Evolutionary conservation across 768 basidiomycete species (phyloP), one percentile per base, ranked within the genome.

Genomic region (Leucocoprinus leucothites): DNA sequence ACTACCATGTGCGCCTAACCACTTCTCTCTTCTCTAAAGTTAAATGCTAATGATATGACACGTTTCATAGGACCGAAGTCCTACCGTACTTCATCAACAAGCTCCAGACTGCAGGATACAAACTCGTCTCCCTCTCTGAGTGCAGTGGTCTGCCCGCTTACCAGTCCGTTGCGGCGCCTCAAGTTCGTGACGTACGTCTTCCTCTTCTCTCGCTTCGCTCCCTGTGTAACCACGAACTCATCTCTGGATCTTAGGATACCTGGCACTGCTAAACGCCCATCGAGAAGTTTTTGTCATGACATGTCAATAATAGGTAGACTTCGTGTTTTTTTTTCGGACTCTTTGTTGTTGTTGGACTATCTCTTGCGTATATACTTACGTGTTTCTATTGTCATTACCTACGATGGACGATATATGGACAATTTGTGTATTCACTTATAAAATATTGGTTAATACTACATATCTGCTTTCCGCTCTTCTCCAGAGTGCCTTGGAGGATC

Each of bases 111-210:
- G 74, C 74, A 1, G 77, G 75, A 2, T 78, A 79, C 65, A 64
- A 57, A 16, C 63, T 80, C 13, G 78, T 78, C 14, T 74, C 71
- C 3, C 54, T 79, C 4, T 71, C 77, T 0, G 74, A 77, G 34
- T 80, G 77, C 52, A 65, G 74, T 9, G 76, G 73, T 1, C 58
- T 60, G 52, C 58, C 65, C 16, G 65, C 76, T 0, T 79, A 79
- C 53, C 69, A 70, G 48, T 64, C 61, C 19, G 67, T 73, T 14
- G 66, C 58, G 4, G 57, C 65, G 16, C 71, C 75, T 0, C 51
- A 55, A 11, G 51, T 56, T 6, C 63, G 57, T 34, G 70, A 71
- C 57, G 74, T 75, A 60, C 51, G 74, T 66, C 13, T 4, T 4
- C 18, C 18, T 31, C 24, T 2, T 13, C 11, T 3, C 19, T 6